A percentile compares a stretch with the other conserved stretches of the same genome.
Conservation (phyloP, 1,284 basidiomycete genomes). For the Rhizoctonia solani region DNA sequence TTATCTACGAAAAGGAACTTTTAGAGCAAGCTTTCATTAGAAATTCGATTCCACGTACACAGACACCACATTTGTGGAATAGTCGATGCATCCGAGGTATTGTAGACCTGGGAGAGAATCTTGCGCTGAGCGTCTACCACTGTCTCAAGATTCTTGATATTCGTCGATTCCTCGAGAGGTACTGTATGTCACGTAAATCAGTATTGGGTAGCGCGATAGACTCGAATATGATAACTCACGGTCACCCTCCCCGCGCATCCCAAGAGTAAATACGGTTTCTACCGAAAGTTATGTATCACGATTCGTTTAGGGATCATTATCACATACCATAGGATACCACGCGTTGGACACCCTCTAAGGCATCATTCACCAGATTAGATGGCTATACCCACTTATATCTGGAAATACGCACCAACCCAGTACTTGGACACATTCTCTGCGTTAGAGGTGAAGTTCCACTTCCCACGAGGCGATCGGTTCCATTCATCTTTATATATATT, state of each 20-base stretch:
- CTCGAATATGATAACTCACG: constrained; percentile 47
- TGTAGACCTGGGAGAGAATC: constrained; percentile 63
- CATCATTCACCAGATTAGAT: not conserved
- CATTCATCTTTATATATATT: constrained; percentile 53
- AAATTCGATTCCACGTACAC: constrained; percentile 48
- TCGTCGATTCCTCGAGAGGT: constrained; percentile 55
- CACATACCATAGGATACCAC: constrained; percentile 51
- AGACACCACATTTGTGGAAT: constrained; percentile 70
- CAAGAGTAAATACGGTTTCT: constrained; percentile 65
- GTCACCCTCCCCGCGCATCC: constrained; percentile 68
- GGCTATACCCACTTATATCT: not conserved
- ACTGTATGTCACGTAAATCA: constrained; percentile 47
- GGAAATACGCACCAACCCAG: constrained; percentile 48
- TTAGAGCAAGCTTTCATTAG: constrained; percentile 39
- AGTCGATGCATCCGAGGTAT: constrained; percentile 53
- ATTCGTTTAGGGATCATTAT: not conserved
- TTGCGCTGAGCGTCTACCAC: constrained; percentile 64
- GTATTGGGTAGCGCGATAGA: not conserved
- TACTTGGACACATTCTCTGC: constrained; percentile 59
- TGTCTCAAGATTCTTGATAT: constrained; percentile 57
- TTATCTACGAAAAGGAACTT: constrained; percentile 47
- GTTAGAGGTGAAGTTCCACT: constrained; percentile 65
- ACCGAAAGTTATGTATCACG: not conserved
- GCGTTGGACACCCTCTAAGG: constrained; percentile 57
- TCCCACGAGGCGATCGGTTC: constrained; percentile 56